Evolutionary conservation across 768 basidiomycete species (phyloP).

Genomic region (Tylopilus subfusipes): DNA sequence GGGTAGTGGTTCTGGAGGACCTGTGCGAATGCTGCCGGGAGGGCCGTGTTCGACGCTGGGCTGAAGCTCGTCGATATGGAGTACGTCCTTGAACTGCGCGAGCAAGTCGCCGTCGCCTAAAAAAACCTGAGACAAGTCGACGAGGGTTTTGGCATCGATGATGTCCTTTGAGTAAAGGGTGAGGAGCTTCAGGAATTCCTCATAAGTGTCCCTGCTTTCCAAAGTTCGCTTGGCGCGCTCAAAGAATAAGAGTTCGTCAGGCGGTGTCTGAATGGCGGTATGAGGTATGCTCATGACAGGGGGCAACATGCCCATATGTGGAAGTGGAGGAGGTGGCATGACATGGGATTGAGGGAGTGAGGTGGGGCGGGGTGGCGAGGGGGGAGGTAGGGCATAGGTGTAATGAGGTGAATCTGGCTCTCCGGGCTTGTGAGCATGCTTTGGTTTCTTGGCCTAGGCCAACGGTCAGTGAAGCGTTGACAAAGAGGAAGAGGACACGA

Average conservation of each 20-base stretch:
- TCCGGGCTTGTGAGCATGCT: slow-evolving; percentile 57
- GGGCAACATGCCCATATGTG: slow-evolving; percentile 27
- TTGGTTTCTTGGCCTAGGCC: slow-evolving; percentile 56
- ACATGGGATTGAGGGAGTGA: slow-evolving; percentile 22
- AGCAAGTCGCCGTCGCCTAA: slow-evolving; percentile 79
- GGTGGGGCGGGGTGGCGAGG: slow-evolving; percentile 31
- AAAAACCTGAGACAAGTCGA: slow-evolving; percentile 78
- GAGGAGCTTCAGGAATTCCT: slow-evolving; percentile 93
- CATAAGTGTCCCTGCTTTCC: slow-evolving; percentile 73
- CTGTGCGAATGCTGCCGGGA: slow-evolving; percentile 72
- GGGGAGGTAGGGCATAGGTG: slow-evolving; percentile 40
- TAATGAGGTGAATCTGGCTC: slow-evolving; percentile 51
- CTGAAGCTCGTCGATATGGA: slow-evolving; percentile 71
- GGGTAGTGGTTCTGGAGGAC: slow-evolving; percentile 71
- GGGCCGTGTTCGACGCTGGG: slow-evolving; percentile 65
- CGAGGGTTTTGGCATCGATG: slow-evolving; percentile 77
- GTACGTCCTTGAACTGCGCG: slow-evolving; percentile 79
- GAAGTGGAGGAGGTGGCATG: slow-evolving; percentile 29
- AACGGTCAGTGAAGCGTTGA: slow-evolving; percentile 2
- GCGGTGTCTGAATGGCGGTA: slow-evolving; percentile 36
- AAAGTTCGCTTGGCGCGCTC: slow-evolving; percentile 84
- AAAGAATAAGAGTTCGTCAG: slow-evolving; percentile 88
- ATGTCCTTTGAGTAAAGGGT: slow-evolving; percentile 90
- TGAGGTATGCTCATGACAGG: slow-evolving; percentile 26
- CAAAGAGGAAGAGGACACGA: slow-evolving; percentile 19